phyloP scores from a whole-genome alignment of 352 stramenopile genomes.

The Globisporangium mamillatum region DNA sequence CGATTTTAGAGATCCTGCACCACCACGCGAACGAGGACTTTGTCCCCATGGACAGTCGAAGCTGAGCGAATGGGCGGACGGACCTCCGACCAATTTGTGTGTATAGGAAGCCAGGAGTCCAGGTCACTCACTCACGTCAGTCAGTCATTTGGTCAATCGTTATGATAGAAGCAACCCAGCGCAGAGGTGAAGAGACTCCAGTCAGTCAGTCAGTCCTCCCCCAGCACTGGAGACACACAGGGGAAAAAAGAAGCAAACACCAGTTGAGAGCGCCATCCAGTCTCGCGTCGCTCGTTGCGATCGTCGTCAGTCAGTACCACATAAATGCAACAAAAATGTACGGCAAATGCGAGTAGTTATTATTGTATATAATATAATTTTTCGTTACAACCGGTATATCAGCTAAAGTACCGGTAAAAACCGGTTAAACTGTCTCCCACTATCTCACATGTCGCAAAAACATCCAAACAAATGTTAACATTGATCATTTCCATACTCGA shows the following conservation, averaged over 20 bases:
- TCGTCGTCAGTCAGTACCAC: background rate
- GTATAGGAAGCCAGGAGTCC: background rate
- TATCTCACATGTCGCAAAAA: no score
- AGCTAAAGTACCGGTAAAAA: no score
- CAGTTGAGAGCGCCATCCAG: background rate
- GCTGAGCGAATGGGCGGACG: background rate
- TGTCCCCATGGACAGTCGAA: conserved; percentile 17
- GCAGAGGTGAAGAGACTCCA: background rate
- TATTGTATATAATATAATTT: no score
- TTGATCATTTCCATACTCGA: background rate
- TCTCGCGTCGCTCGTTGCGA: background rate
- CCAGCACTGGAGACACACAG: background rate
- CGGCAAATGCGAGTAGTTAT: background rate
- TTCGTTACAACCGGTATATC: no score
- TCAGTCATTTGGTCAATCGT: background rate
- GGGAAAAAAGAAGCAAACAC: background rate
- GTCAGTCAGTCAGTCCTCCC: background rate
- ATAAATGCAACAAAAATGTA: background rate
- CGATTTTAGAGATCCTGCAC: conserved; percentile 74
- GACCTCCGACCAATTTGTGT: background rate
- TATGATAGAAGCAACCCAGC: background rate
- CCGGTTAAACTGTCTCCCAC: no score
- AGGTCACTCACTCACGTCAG: background rate
- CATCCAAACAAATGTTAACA: background rate
- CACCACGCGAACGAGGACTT: conserved; percentile 17